A percentile compares a stretch with the other conserved stretches of the same genome.
phyloP scores from a whole-genome alignment of 805 yeast species.

The Maudiozyma pseudohumilis region DNA sequence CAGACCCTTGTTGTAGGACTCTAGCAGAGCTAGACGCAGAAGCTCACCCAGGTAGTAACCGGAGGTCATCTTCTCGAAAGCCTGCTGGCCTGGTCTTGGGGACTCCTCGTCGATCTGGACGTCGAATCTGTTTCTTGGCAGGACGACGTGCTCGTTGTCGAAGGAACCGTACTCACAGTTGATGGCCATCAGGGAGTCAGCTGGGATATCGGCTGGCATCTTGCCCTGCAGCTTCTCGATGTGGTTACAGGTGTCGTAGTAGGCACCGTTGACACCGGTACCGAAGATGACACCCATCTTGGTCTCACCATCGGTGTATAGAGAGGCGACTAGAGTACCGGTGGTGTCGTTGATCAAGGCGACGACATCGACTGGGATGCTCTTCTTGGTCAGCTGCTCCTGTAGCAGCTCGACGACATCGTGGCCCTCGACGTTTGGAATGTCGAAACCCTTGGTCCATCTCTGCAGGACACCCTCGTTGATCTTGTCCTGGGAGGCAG shows the following conservation, averaged over 20 bases:
- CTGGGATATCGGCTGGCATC: constrained; percentile 51
- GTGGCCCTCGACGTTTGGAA: constrained; percentile 84
- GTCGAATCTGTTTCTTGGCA: constrained; percentile 90
- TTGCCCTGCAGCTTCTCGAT: constrained; percentile 76
- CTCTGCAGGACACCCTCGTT: constrained; percentile 81
- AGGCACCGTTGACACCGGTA: constrained; percentile 96
- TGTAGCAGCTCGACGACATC: constrained; percentile 91
- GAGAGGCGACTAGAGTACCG: constrained; percentile 92
- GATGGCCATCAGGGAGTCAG: constrained; percentile 77
- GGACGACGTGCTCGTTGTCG: constrained; percentile 73
- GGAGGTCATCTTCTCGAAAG: constrained; percentile 94
- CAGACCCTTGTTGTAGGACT: constrained; percentile 52
- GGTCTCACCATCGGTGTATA: constrained; percentile 80
- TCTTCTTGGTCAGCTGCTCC: constrained; percentile 50
- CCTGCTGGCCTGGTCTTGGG: constrained; percentile 94
- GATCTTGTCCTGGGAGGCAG: constrained; percentile 74
- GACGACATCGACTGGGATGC: constrained; percentile 75
- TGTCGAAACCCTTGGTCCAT: constrained; percentile 98
- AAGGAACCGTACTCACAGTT: constrained; percentile 98
- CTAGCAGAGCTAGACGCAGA: constrained; percentile 68
- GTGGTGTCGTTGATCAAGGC: constrained; percentile 95
- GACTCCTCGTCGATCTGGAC: constrained; percentile 68
- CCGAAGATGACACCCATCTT: constrained; percentile 95
- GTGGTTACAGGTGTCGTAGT: constrained; percentile 63
- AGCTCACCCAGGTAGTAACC: constrained; percentile 95